These are phyloP conservation scores for Saturnispora silvae DNA, from an alignment of 805 yeast species.

Conservation along the genomic window DNA sequence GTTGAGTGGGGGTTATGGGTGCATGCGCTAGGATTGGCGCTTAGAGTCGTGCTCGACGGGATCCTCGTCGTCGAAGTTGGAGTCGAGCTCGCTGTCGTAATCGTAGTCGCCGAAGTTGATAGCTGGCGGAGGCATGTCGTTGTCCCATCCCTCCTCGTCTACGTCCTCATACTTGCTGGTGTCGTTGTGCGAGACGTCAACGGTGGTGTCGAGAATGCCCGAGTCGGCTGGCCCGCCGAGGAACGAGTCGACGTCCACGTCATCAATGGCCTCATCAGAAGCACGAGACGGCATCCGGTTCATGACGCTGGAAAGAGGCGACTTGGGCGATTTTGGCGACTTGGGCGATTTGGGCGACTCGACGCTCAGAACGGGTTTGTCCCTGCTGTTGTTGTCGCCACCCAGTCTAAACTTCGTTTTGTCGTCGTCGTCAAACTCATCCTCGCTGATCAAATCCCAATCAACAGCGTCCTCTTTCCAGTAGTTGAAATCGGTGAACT, in stretches of 20 bases:
- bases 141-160: conserved; percentile 10
- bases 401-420: conserved; percentile 18
- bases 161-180: conserved; percentile 24
- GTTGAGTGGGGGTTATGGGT: too few species aligned
- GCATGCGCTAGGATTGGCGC: too few species aligned
- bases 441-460: conserved; percentile 31
- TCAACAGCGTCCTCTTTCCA: conserved; percentile 81
- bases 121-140: conserved; percentile 1
- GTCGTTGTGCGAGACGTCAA: too few species aligned
- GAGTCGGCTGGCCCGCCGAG: not conserved
- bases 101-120: not conserved
- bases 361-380: conserved; percentile 7
- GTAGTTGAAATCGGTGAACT: conserved; percentile 76
- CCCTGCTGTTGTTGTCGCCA: too few species aligned
- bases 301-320: too few species aligned
- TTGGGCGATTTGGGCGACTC: not conserved
- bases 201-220: not conserved
- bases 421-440: conserved; percentile 39
- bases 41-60: not conserved
- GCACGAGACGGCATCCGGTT: too few species aligned
- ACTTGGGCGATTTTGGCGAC: not conserved
- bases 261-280: too few species aligned
- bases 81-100: not conserved
- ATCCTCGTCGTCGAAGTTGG: not conserved
- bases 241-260: not conserved